These are phyloP conservation scores for Boletus sp. DNA, from an alignment of 768 basidiomycete species.

Conservation along the genomic window DNA sequence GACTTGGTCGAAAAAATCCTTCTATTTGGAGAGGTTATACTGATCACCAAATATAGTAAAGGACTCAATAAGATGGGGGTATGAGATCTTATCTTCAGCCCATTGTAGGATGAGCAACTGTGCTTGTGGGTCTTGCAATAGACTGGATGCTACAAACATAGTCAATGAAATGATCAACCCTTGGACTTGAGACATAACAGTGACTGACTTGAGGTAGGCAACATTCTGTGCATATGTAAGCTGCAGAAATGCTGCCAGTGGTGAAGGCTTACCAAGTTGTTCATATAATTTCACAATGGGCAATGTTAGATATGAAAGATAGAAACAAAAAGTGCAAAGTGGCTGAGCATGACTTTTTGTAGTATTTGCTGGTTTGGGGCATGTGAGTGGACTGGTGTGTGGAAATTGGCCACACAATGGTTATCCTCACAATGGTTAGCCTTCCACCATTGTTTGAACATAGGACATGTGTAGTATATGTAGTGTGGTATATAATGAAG, in stretches of 20 bases:
- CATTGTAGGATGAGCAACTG: neutral
- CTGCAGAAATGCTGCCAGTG: neutral
- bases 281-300: too few species aligned
- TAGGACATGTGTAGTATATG: too few species aligned
- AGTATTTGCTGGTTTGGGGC: neutral
- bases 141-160: neutral
- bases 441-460: too few species aligned
- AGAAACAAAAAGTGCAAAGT: neutral
- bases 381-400: neutral
- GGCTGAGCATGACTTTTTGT: neutral
- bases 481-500: too few species aligned
- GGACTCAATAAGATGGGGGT: neutral
- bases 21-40: neutral
- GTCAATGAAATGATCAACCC: neutral
- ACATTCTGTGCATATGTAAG: neutral
- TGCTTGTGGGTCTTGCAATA: neutral
- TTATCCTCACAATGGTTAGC: too few species aligned
- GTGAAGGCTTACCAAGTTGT: neutral
- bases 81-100: neutral
- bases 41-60: neutral
- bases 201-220: neutral
- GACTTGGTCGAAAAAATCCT: neutral
- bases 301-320: neutral
- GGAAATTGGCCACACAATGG: neutral
- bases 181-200: neutral